These are phyloP conservation scores for Claviceps monticola DNA, from an alignment of 2,329 filamentous ascomycete species.

Conservation along the genomic window DNA sequence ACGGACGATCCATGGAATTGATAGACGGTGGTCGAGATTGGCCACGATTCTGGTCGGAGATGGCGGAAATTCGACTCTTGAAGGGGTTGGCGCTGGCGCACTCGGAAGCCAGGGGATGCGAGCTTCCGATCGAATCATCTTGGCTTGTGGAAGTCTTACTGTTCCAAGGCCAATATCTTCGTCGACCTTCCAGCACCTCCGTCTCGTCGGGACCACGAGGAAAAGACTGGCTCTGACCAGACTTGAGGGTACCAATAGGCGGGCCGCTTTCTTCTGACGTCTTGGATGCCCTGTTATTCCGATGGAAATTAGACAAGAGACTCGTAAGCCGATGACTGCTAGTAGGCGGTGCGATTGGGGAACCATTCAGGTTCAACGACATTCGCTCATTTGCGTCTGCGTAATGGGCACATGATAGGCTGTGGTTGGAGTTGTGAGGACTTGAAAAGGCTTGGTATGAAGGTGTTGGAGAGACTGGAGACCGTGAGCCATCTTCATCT, in stretches of 20 bases:
- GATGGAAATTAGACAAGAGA: constrained; percentile 46
- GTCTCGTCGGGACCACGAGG: constrained; percentile 46
- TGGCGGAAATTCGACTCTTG: constrained; percentile 32
- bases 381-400: constrained; percentile 31
- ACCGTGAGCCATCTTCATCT: constrained; percentile 36
- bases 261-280: constrained; percentile 37
- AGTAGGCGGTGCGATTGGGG: constrained; percentile 21
- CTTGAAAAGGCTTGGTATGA: constrained; percentile 47
- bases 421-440: constrained; percentile 45
- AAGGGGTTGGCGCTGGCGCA: constrained; percentile 34
- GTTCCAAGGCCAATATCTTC: constrained; percentile 46
- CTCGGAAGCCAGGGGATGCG: constrained; percentile 26
- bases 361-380: constrained; percentile 25
- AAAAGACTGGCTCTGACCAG: constrained; percentile 64
- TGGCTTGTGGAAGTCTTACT: constrained; percentile 37
- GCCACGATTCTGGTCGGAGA: constrained; percentile 41
- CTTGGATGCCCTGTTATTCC: constrained; percentile 45
- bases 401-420: constrained; percentile 40
- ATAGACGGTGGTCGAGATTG: constrained; percentile 56
- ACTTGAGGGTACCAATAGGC: constrained; percentile 53
- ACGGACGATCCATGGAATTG: constrained; percentile 57
- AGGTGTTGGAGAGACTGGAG: constrained; percentile 43
- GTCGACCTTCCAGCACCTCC: constrained; percentile 38
- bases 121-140: constrained; percentile 21
- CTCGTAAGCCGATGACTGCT: constrained; percentile 27